Base-by-base conservation (phyloP, 441 rosid species). In the Melastoma candidum region DNA sequence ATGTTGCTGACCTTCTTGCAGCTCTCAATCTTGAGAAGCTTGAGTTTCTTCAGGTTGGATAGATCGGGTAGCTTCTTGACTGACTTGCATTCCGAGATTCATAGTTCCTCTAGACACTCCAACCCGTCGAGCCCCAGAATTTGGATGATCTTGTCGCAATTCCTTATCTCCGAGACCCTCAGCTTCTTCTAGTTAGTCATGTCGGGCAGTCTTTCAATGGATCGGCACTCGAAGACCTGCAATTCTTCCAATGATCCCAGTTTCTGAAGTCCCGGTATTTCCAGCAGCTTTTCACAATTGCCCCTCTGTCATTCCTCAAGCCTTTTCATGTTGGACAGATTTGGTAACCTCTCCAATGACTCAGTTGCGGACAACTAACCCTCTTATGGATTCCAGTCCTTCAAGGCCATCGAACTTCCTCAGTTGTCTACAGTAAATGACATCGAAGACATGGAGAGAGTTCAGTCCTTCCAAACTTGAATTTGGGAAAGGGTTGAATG, bases 381-480 rank as follows among this genome's bases (percentile, higher is more conserved):
- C 36, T 14, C 66, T 48, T 2, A 62, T 44, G 3, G 59, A 54
- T 51, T 56, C 54, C n/a, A 62, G 48, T 44, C 3, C 27, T 24
- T 62, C 49, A 7, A 62, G 66, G 17, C 66, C 60, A 13, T 62
- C 46, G 12, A 62, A 44, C 54, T 26, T 56, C 44, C 47, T 41
- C 12, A 62, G 26, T 49, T 54, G 6, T 36, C 41, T 48, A 60
- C 60, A 60, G 64, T 60, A 60, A 44, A 60, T 60, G 32, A 52
- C 52, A 46, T 60, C 64, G 4, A 60, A 60, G 44, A 60, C 64
- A 46, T 60, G 50, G 8, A 60, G 57, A 0, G 58, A 52, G 24
- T 60, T 50, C 64, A 60, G 53, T 3, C 58, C 64, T 44, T 60
- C 64, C 5, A 60, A 57, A 51, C 64, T 12, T n/a, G 47, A 17